Conservation (phyloP, 495 filamentous ascomycete genomes). For the Xylaria grammica region DNA sequence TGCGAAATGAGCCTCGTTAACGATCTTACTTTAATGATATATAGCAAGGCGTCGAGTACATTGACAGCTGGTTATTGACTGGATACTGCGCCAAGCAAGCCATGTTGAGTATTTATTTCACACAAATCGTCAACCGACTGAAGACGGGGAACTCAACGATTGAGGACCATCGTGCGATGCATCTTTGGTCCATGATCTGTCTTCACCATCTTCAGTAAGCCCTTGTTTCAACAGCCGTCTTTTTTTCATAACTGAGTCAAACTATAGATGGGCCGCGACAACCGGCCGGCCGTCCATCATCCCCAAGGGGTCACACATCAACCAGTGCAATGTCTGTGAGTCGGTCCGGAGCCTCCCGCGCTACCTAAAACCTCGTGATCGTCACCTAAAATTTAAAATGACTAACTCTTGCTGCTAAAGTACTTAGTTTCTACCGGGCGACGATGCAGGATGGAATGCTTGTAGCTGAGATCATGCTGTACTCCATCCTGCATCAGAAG, state of each 20-base stretch:
- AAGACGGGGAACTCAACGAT: conserved; percentile 26
- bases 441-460: conserved; percentile 42
- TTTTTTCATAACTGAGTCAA: not conserved
- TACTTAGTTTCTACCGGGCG: conserved; percentile 39
- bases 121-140: conserved; percentile 34
- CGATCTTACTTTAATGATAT: conserved; percentile 11
- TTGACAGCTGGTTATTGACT: conserved; percentile 40
- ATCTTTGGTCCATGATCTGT: conserved; percentile 40
- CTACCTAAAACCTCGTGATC: not conserved
- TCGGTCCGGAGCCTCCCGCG: not conserved
- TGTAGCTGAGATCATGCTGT: conserved; percentile 37
- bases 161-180: conserved; percentile 34
- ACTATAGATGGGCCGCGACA: conserved; percentile 34
- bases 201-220: conserved; percentile 39
- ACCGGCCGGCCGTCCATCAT: conserved; percentile 38
- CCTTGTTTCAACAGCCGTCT: not conserved
- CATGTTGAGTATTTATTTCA: conserved; percentile 39
- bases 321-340: conserved; percentile 34
- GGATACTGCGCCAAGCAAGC: conserved; percentile 40
- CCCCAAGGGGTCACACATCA: conserved; percentile 30
- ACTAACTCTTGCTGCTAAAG: conserved; percentile 1
- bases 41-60: conserved; percentile 37
- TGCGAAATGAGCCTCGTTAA: not conserved
- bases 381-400: not conserved
- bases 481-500: conserved; percentile 35